phyloP scores from a whole-genome alignment of 1,284 basidiomycete species.

The Boletellus dicymbophilus region DNA sequence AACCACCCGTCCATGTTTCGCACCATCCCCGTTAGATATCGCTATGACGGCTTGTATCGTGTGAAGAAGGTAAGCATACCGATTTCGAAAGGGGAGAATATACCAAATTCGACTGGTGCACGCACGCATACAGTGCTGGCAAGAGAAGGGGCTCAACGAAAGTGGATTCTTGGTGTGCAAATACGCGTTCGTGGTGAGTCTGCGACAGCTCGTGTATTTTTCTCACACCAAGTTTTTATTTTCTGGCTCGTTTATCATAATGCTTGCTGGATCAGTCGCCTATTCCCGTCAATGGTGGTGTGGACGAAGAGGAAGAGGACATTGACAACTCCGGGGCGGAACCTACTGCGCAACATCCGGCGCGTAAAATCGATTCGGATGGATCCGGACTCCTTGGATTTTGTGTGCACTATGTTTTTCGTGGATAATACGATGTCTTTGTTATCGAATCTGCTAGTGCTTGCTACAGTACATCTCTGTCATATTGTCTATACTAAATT shows the following conservation, averaged over 20 bases:
- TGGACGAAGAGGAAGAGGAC: constrained; percentile 16
- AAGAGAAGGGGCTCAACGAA: constrained; percentile 63
- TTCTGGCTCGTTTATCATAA: constrained; percentile 33
- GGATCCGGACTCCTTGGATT: too few species aligned
- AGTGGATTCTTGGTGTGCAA: constrained; percentile 77
- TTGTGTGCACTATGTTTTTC: too few species aligned
- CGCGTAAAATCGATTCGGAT: too few species aligned
- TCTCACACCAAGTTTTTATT: too few species aligned
- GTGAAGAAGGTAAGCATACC: constrained; percentile 60
- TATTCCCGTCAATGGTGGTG: constrained; percentile 42
- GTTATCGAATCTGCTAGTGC: too few species aligned
- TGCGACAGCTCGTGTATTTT: too few species aligned
- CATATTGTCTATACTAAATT: too few species aligned
- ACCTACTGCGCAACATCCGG: too few species aligned
- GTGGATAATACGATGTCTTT: too few species aligned
- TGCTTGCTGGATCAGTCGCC: constrained; percentile 61
- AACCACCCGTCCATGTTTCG: not conserved
- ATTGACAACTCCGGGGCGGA: too few species aligned
- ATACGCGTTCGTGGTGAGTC: constrained; percentile 69
- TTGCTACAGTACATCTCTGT: too few species aligned
- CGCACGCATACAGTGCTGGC: constrained; percentile 56
- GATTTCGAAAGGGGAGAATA: not conserved
- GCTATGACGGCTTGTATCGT: constrained; percentile 82
- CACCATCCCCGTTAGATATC: constrained; percentile 63
- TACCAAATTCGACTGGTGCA: not conserved